Conservation (phyloP, 306 rosid species). For the Prunus dulcis region DNA sequence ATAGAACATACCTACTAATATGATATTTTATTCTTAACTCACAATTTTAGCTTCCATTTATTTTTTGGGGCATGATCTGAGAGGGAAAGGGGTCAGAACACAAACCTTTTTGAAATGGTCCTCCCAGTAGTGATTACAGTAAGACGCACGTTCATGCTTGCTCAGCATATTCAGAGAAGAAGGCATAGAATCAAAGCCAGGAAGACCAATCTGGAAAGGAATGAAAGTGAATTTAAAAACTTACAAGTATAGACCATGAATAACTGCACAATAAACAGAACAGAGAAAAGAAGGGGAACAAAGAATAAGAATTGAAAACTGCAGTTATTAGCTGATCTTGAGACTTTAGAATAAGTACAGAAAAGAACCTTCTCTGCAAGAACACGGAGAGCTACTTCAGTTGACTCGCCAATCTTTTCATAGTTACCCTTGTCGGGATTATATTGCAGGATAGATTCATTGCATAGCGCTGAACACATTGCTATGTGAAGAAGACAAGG, state of each 20-base stretch:
- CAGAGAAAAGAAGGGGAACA: slow-evolving; percentile 8
- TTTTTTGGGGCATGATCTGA: background rate
- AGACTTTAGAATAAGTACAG: slow-evolving; percentile 2
- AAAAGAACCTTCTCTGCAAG: slow-evolving; percentile 78
- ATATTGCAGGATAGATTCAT: slow-evolving; percentile 86
- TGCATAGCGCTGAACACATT: slow-evolving; percentile 95
- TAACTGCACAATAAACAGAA: slow-evolving; percentile 1
- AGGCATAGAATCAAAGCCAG: slow-evolving; percentile 95
- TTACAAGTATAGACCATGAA: slow-evolving; percentile 7
- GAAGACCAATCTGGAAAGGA: slow-evolving; percentile 78
- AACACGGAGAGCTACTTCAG: slow-evolving; percentile 98
- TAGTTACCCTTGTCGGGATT: slow-evolving; percentile 85
- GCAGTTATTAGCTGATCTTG: background rate
- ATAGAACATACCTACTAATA: background rate
- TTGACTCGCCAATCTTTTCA: slow-evolving; percentile 99
- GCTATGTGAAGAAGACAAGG: slow-evolving; percentile 93
- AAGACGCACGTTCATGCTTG: slow-evolving; percentile 95
- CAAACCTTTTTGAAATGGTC: slow-evolving; percentile 87
- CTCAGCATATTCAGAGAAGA: slow-evolving; percentile 86
- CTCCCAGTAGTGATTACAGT: slow-evolving; percentile 96
- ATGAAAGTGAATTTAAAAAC: slow-evolving; percentile 11
- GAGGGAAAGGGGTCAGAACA: background rate
- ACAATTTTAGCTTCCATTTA: background rate
- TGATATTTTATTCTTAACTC: background rate
- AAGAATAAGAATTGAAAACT: slow-evolving; percentile 8